phyloP scores from a whole-genome alignment of 176 grass and related monocot genomes.

The Elymus sibiricus region DNA sequence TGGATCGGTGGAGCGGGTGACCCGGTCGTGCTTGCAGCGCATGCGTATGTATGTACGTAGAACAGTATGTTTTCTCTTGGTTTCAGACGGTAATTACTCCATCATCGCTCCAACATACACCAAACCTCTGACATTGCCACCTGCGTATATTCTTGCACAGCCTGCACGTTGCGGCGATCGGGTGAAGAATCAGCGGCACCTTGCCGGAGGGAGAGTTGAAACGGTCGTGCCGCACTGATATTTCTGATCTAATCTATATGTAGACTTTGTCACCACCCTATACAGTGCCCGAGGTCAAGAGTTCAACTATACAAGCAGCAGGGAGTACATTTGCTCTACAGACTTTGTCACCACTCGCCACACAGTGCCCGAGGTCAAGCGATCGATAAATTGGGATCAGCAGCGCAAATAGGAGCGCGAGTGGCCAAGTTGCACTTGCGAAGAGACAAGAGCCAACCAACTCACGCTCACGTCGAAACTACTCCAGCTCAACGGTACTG shows the following conservation, averaged over 20 bases:
- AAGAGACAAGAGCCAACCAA: not conserved
- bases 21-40: no score
- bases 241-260: not conserved
- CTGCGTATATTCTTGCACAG: not conserved
- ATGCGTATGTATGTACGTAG: no score
- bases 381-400: slow-evolving; percentile 8
- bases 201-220: not conserved
- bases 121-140: not conserved
- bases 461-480: not conserved
- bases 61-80: no score
- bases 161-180: not conserved
- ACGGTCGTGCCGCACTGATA: not conserved
- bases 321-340: no score
- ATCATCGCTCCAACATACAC: not conserved
- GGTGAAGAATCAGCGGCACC: not conserved
- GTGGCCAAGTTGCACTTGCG: not conserved
- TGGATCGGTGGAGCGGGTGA: no score
- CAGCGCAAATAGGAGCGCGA: not conserved
- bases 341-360: not conserved
- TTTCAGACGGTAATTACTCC: not conserved
- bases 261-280: not conserved
- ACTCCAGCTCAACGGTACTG: not conserved
- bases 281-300: not conserved
- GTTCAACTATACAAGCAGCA: not conserved
- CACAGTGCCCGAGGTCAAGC: slow-evolving; percentile 35